A percentile compares a stretch with the other conserved stretches of the same genome.
Conservation (phyloP, 441 rosid genomes). For the Populus hybrid region DNA sequence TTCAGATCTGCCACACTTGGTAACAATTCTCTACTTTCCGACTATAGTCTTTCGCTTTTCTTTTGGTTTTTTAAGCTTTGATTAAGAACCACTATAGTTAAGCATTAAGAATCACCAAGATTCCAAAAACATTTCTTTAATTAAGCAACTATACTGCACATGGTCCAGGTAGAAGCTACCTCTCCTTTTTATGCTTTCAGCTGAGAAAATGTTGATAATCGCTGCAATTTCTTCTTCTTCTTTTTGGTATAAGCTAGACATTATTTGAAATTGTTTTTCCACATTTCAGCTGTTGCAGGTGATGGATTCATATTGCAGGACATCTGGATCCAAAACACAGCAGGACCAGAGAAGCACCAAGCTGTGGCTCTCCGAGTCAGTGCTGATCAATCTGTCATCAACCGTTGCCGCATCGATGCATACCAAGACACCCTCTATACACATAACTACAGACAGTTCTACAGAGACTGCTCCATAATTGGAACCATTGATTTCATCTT, state of each 20-base stretch:
- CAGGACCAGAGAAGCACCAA: slow-evolving; percentile 3
- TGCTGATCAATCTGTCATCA: slow-evolving; percentile 19
- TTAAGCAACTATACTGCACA: not conserved
- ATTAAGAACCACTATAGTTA: not conserved
- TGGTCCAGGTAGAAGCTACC: not conserved
- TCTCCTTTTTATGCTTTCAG: not conserved
- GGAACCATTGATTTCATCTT: slow-evolving; percentile 22
- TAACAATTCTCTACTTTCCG: slow-evolving; percentile 13
- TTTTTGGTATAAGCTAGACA: not conserved
- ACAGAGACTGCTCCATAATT: slow-evolving; percentile 15
- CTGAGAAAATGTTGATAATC: not conserved
- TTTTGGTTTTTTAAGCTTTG: no score
- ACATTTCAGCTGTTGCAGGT: slow-evolving; percentile 14
- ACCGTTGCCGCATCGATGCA: slow-evolving; percentile 20
- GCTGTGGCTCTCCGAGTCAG: slow-evolving; percentile 18
- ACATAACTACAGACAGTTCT: slow-evolving; percentile 19
- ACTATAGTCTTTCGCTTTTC: not conserved
- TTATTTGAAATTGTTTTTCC: not conserved
- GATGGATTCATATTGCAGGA: slow-evolving; percentile 24
- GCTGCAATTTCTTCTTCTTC: not conserved
- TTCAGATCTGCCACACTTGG: slow-evolving; percentile 64
- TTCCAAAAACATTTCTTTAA: not conserved
- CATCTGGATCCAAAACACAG: slow-evolving; percentile 13
- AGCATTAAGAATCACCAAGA: not conserved
- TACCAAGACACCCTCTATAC: slow-evolving; percentile 20